Evolutionary conservation across 345 rosid species (phyloP), one percentile per base, ranked within the genome.

Genomic region (Brassica juncea): DNA sequence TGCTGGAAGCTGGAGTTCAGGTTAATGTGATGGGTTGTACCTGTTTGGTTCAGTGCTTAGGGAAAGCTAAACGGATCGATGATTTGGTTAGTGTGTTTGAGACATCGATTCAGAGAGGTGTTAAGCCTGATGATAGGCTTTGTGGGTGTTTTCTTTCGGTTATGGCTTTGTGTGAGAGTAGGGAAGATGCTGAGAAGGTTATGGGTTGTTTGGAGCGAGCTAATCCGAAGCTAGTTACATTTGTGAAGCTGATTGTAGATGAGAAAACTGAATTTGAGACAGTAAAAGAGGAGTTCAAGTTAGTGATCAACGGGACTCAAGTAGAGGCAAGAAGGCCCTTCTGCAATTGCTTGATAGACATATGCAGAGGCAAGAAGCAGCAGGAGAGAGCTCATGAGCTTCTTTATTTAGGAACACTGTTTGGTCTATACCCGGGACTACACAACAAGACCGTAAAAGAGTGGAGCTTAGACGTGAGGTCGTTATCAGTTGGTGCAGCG

Each of bases 21-120:
- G 78, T 89, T 66, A 94, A 94, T 82, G 95, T 94, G 23, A 94
- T 92, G 99, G 97, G 97, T 9, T 85, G 90, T 42, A 91, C 97
- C 74, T 94, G 95, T 78, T 91, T 92, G 83, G 83, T 92, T 12
- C 97, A 88, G 80, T 88, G 97, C 84, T 78, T 90, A 62, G 97
- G 97, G 70, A 94, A 88, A 82, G 91, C 89, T 3, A 35, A 86
- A 74, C 86, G 90, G 83, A 84, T 91, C 0, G 87, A 88, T 79
- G 94, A 90, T 80, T 73, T 91, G 77, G 91, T 90, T 32, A 82
- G 72, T 64, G 95, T 91, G 61, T 92, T 90, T 70, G 74, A 49
- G 68, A 73, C 84, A 6, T 78, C 91, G 0, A 61, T 91, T 30
- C 68, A 79, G 28, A 74, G 83, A 12, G 97, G 99, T 70, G 87